Percentiles rank a stretch among this genome's conserved stretches.
phyloP scores from a whole-genome alignment of 768 basidiomycete genomes.

The Sistotremastrum niveocremeum region DNA sequence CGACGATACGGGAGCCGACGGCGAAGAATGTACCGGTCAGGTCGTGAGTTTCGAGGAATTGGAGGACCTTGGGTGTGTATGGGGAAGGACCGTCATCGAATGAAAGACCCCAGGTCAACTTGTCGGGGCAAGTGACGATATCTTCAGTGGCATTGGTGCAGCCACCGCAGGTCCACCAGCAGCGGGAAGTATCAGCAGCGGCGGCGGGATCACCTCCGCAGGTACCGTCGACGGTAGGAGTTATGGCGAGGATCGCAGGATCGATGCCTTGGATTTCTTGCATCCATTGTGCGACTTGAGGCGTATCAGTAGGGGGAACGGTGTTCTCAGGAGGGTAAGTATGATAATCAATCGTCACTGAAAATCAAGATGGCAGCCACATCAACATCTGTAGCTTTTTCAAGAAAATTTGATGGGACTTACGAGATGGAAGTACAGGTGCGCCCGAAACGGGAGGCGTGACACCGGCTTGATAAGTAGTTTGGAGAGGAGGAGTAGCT shows the following conservation, averaged over 20 bases:
- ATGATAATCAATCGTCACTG: constrained; percentile 5
- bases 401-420: constrained; percentile 8
- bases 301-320: constrained; percentile 27
- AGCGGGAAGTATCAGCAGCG: constrained; percentile 46
- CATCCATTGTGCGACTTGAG: constrained; percentile 63
- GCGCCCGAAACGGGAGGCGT: constrained; percentile 51
- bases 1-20: constrained; percentile 73
- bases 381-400: background rate
- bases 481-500: constrained; percentile 31
- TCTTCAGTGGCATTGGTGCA: constrained; percentile 43
- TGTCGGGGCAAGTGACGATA: constrained; percentile 54
- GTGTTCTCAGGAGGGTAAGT: background rate
- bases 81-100: constrained; percentile 82
- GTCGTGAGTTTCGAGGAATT: constrained; percentile 50
- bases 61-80: constrained; percentile 55
- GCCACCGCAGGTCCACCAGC: constrained; percentile 90
- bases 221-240: constrained; percentile 52
- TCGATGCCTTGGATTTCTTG: constrained; percentile 55
- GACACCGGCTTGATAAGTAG: constrained; percentile 46
- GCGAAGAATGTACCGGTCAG: constrained; percentile 84
- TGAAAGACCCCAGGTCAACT: constrained; percentile 58
- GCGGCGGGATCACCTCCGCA: constrained; percentile 47
- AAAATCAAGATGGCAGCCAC: background rate
- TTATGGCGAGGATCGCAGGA: constrained; percentile 42
- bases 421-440: constrained; percentile 56